phyloP scores from a whole-genome alignment of 2,329 filamentous ascomycete genomes.

The Penicillium griseofulvum region DNA sequence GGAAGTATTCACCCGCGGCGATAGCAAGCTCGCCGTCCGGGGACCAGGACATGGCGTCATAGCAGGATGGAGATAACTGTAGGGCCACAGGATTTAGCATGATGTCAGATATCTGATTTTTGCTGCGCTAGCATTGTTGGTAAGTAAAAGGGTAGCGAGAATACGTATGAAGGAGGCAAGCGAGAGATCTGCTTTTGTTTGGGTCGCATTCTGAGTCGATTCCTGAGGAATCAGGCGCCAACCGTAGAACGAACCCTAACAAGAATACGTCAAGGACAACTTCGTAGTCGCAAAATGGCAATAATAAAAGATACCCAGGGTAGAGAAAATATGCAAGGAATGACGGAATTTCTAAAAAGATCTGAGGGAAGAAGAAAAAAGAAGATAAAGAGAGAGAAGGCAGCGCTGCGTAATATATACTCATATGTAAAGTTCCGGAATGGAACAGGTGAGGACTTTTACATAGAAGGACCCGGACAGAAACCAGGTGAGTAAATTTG shows the following conservation, averaged over 20 bases:
- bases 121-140: not conserved
- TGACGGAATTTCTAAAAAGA: not conserved
- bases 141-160: not conserved
- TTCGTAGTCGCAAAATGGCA: not conserved
- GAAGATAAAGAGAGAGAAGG: not conserved
- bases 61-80: slow-evolving; percentile 51
- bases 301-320: too few species aligned
- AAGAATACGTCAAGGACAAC: too few species aligned
- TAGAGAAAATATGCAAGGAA: too few species aligned
- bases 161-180: not conserved
- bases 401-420: not conserved
- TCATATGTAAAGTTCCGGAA: not conserved
- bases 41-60: slow-evolving; percentile 59
- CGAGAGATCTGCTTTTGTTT: not conserved
- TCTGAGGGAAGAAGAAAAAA: not conserved
- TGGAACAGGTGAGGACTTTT: not conserved
- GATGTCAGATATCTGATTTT: not conserved
- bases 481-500: not conserved
- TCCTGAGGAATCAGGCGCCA: slow-evolving; percentile 1
- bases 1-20: slow-evolving; percentile 55
- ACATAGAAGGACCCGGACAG: not conserved
- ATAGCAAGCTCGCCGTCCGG: slow-evolving; percentile 58
- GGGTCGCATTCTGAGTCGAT: slow-evolving; percentile 1
- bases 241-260: not conserved
- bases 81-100: slow-evolving; percentile 39